Evolutionary conservation across 306 rosid species (phyloP).

Genomic region (Trifolium fragiferum): DNA sequence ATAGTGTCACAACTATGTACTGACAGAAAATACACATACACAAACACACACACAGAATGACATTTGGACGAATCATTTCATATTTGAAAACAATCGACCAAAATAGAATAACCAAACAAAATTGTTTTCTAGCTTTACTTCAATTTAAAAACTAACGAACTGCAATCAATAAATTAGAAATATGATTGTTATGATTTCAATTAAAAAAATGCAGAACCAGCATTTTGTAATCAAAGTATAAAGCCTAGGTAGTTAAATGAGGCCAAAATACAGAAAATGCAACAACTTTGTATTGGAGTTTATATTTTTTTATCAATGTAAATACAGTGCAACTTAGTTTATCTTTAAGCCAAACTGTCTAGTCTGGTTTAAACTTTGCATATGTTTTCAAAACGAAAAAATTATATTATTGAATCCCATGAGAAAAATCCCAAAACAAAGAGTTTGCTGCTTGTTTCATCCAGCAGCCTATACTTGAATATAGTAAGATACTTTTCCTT

Average conservation of each 20-base stretch:
- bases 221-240: not conserved
- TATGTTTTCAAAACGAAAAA: not conserved
- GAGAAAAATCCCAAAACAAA: constrained; percentile 6
- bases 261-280: not conserved
- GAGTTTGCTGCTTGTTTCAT: not conserved
- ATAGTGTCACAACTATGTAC: constrained; percentile 16
- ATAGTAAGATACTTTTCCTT: not conserved
- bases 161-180: too few species aligned
- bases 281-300: not conserved
- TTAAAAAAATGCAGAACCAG: not conserved
- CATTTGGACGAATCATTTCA: constrained; percentile 26
- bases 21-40: not conserved
- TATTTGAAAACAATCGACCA: not conserved
- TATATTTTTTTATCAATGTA: constrained; percentile 16
- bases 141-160: not conserved
- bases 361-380: constrained; percentile 9
- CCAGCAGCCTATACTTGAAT: constrained; percentile 1
- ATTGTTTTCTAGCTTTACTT: not conserved
- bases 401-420: not conserved
- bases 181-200: too few species aligned
- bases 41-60: not conserved
- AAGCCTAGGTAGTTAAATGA: constrained; percentile 3
- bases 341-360: constrained; percentile 7
- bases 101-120: constrained; percentile 3
- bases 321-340: constrained; percentile 23